phyloP scores from a whole-genome alignment of 495 filamentous ascomycete species.

The Aspergillus asperescens region DNA sequence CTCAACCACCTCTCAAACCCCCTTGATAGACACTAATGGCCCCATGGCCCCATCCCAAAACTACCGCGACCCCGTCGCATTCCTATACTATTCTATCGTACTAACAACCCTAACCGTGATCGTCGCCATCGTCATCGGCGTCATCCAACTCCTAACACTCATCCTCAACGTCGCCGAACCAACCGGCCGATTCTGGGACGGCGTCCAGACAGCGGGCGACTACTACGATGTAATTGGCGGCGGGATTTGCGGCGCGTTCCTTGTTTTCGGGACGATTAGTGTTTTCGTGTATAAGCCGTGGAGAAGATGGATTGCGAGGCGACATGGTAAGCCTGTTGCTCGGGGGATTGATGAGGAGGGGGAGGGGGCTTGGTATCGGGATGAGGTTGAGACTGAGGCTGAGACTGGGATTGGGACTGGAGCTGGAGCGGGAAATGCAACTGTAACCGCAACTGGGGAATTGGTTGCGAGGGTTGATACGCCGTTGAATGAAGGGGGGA shows the following conservation, averaged over 20 bases:
- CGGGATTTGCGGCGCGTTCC: slow-evolving; percentile 74
- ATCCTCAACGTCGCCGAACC: slow-evolving; percentile 69
- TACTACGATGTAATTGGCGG: slow-evolving; percentile 86
- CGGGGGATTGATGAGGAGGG: slow-evolving; percentile 16
- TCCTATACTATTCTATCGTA: slow-evolving; percentile 91
- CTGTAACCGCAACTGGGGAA: too few species aligned
- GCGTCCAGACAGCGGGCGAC: slow-evolving; percentile 67
- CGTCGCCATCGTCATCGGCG: slow-evolving; percentile 78
- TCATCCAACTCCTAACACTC: slow-evolving; percentile 76
- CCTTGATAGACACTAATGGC: slow-evolving; percentile 16
- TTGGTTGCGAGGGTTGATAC: slow-evolving; percentile 8
- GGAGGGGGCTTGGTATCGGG: slow-evolving; percentile 9
- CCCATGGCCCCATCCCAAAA: slow-evolving; percentile 30
- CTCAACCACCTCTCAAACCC: slow-evolving; percentile 11
- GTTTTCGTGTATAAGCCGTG: slow-evolving; percentile 72
- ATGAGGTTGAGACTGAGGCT: slow-evolving; percentile 12
- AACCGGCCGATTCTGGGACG: slow-evolving; percentile 78
- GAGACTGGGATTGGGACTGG: too few species aligned
- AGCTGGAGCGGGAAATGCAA: too few species aligned
- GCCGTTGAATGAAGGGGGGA: slow-evolving; percentile 8
- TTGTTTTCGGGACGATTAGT: slow-evolving; percentile 67
- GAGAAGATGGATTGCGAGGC: slow-evolving; percentile 56
- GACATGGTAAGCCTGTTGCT: slow-evolving; percentile 28
- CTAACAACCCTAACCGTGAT: slow-evolving; percentile 81
- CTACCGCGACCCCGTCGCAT: slow-evolving; percentile 69